phyloP scores from a whole-genome alignment of 2,329 filamentous ascomycete species.

The Exophiala oligosperma region DNA sequence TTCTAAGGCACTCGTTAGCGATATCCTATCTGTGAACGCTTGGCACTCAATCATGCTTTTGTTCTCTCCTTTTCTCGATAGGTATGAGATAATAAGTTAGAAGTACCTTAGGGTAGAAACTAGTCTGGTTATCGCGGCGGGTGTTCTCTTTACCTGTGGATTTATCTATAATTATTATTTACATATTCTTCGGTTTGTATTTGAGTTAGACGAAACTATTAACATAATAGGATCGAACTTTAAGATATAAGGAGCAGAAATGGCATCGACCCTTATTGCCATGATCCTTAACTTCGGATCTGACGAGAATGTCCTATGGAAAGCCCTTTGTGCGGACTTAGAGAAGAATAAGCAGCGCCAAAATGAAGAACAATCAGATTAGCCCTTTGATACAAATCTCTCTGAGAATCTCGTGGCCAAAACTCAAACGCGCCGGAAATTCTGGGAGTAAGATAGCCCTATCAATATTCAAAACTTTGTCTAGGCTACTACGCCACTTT shows the following conservation, averaged over 20 bases:
- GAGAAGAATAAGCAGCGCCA: slow-evolving; percentile 13
- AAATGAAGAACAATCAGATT: slow-evolving; percentile 2
- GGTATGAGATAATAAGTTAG: slow-evolving; percentile 32
- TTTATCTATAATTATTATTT: slow-evolving; percentile 40
- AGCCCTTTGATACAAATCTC: not conserved
- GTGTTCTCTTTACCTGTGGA: slow-evolving; percentile 45
- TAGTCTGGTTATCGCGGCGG: slow-evolving; percentile 56
- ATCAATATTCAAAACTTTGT: not conserved
- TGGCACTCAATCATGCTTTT: slow-evolving; percentile 57
- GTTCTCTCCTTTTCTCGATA: slow-evolving; percentile 52
- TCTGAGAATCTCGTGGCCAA: slow-evolving; percentile 12
- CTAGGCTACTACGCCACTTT: slow-evolving; percentile 8
- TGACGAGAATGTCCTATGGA: slow-evolving; percentile 35
- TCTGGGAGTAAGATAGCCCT: slow-evolving; percentile 21
- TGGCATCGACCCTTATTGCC: slow-evolving; percentile 56
- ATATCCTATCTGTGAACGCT: slow-evolving; percentile 57
- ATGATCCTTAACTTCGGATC: slow-evolving; percentile 58
- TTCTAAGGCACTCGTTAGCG: slow-evolving; percentile 56
- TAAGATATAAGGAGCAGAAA: slow-evolving; percentile 55
- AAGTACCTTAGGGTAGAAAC: slow-evolving; percentile 42
- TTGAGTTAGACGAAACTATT: slow-evolving; percentile 49
- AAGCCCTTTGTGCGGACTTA: slow-evolving; percentile 29
- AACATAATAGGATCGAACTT: slow-evolving; percentile 48
- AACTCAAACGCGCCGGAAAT: slow-evolving; percentile 21
- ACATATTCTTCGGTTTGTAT: slow-evolving; percentile 43